These are phyloP conservation scores for Floccularia luteovirens DNA, from an alignment of 768 basidiomycete genomes.

Conservation along the genomic window DNA sequence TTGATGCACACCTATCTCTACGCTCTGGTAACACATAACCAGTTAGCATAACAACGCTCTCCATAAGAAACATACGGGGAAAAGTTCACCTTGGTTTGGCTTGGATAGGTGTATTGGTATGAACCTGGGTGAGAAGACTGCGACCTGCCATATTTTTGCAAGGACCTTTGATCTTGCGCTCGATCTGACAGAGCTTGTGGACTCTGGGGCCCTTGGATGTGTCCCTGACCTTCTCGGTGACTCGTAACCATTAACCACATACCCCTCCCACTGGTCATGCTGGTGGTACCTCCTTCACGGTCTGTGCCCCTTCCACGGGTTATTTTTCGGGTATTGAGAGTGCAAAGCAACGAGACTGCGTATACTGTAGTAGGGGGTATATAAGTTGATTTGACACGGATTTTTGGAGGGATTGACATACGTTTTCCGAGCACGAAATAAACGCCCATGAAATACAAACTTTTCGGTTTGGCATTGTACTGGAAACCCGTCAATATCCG, in stretches of 20 bases:
- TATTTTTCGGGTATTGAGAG: conserved; percentile 49
- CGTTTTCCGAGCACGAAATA: conserved; percentile 57
- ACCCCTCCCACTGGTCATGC: conserved; percentile 10
- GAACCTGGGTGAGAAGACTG: too few species aligned
- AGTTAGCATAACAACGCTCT: background rate
- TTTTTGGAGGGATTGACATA: conserved; percentile 20
- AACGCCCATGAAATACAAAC: conserved; percentile 48
- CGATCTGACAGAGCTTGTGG: too few species aligned
- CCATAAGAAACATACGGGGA: background rate
- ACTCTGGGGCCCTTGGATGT: too few species aligned
- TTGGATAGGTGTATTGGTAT: conserved; percentile 1
- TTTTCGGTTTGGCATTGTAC: conserved; percentile 45
- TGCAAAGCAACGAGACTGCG: conserved; percentile 30
- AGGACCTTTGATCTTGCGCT: too few species aligned
- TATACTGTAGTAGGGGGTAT: conserved; percentile 21
- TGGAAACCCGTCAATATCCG: conserved; percentile 12
- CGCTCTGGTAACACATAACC: conserved; percentile 11
- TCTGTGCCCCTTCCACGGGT: conserved; percentile 47
- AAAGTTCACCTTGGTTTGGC: conserved; percentile 4
- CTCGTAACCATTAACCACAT: conserved; percentile 16
- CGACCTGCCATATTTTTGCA: too few species aligned
- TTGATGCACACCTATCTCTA: conserved; percentile 22
- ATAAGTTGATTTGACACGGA: background rate
- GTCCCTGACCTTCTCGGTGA: too few species aligned
- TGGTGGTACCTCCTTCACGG: conserved; percentile 15